Conservation (phyloP, 169 alveolate genomes). For the Plasmodium knowlesi region DNA sequence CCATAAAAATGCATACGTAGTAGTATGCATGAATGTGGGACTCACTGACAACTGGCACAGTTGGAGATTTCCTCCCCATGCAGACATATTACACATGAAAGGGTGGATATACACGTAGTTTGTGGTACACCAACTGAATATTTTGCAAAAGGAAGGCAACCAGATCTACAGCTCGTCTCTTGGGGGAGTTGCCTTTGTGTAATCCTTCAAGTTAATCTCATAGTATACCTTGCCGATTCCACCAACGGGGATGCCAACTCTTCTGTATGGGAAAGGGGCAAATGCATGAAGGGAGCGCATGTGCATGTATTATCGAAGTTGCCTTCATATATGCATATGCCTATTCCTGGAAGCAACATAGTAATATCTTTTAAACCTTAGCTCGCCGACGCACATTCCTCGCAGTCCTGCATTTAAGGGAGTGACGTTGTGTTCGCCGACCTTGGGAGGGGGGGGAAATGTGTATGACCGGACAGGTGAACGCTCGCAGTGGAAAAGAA, state of each 20-base stretch:
- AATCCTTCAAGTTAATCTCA: constrained; percentile 76
- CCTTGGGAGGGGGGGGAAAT: constrained; percentile 66
- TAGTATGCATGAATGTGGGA: not conserved
- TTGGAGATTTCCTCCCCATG: not conserved
- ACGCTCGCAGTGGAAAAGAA: not conserved
- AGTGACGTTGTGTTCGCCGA: constrained; percentile 80
- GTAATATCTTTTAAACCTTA: constrained; percentile 71
- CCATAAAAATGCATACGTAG: not conserved
- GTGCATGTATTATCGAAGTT: not conserved
- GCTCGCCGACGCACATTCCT: constrained; percentile 84
- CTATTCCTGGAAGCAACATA: not conserved
- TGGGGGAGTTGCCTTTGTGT: constrained; percentile 22
- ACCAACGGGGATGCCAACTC: constrained; percentile 83
- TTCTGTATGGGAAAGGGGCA: constrained; percentile 43
- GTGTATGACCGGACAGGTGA: not conserved
- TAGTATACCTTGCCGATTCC: constrained; percentile 80
- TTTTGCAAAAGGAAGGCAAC: not conserved
- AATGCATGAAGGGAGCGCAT: not conserved
- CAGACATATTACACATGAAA: not conserved
- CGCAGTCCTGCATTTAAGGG: constrained; percentile 81
- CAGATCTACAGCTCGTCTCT: constrained; percentile 18
- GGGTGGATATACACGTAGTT: not conserved
- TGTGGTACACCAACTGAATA: not conserved
- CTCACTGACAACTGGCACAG: not conserved
- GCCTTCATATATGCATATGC: not conserved